phyloP scores from a whole-genome alignment of 345 rosid genomes.

The Luvunga scandens region DNA sequence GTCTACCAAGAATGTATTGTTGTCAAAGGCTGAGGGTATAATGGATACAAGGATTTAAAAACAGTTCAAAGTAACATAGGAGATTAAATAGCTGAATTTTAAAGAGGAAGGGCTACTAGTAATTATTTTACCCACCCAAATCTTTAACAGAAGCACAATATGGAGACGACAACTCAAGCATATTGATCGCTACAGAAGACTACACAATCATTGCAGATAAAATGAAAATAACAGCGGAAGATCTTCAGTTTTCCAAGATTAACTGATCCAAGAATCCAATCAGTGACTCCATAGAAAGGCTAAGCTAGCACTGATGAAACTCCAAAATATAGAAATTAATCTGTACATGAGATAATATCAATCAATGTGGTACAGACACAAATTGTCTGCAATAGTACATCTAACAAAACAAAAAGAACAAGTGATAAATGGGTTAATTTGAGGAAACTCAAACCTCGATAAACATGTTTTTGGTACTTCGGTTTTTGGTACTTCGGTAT shows the following conservation, averaged over 20 bases:
- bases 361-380: too few relatives aligned
- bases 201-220: not conserved
- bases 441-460: too few relatives aligned
- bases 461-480: too few relatives aligned
- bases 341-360: not conserved
- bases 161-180: not conserved
- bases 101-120: not conserved
- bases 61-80: not conserved
- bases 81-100: not conserved
- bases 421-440: too few relatives aligned
- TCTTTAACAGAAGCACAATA: not conserved
- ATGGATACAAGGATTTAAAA: not conserved
- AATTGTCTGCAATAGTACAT: too few relatives aligned
- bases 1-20: not conserved
- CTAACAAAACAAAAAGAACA: too few relatives aligned
- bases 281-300: not conserved
- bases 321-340: not conserved
- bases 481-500: too few relatives aligned
- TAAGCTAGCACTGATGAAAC: not conserved
- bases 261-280: not conserved
- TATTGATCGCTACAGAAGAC: not conserved
- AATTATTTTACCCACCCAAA: not conserved
- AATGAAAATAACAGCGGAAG: not conserved
- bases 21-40: not conserved
- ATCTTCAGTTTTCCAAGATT: not conserved